Percentiles rank a stretch among this genome's conserved stretches.
Conservation (phyloP, 768 basidiomycete species). For the Mycena indigotica region DNA sequence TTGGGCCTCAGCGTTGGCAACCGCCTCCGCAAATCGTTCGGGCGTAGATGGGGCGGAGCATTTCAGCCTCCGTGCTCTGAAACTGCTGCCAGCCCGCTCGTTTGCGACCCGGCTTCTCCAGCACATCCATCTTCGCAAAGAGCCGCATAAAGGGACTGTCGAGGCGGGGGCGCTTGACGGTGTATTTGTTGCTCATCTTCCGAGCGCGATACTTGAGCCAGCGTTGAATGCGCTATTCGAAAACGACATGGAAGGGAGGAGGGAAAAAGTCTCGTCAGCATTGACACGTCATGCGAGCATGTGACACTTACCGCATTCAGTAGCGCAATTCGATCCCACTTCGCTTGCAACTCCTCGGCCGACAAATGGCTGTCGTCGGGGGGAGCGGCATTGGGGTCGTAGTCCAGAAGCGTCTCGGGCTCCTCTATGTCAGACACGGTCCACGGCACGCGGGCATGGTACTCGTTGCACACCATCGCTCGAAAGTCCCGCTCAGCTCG, state of each 20-base stretch:
- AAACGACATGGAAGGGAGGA: neutral
- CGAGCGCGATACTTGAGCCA: conserved; percentile 4
- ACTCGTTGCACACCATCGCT: conserved; percentile 1
- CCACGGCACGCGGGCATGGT: conserved; percentile 1
- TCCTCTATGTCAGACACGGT: conserved; percentile 1
- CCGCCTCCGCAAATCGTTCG: neutral
- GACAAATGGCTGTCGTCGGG: conserved; percentile 2
- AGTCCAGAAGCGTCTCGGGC: conserved; percentile 1
- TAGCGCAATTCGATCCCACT: neutral
- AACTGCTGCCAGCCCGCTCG: neutral
- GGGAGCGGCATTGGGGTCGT: conserved; percentile 1
- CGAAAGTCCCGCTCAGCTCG: neutral
- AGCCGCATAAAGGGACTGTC: neutral
- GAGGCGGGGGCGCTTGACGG: neutral
- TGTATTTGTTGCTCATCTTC: neutral
- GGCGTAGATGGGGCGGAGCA: neutral
- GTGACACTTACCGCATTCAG: conserved; percentile 1
- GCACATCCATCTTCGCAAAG: neutral
- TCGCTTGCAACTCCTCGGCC: neutral
- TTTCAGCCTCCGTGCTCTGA: neutral
- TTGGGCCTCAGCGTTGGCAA: neutral
- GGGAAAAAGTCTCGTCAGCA: neutral
- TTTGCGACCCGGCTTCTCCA: neutral
- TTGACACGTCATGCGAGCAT: neutral
- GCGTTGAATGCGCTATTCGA: neutral